These are phyloP conservation scores for Turritis glabra DNA, from an alignment of 345 rosid genomes.

Conservation along the genomic window DNA sequence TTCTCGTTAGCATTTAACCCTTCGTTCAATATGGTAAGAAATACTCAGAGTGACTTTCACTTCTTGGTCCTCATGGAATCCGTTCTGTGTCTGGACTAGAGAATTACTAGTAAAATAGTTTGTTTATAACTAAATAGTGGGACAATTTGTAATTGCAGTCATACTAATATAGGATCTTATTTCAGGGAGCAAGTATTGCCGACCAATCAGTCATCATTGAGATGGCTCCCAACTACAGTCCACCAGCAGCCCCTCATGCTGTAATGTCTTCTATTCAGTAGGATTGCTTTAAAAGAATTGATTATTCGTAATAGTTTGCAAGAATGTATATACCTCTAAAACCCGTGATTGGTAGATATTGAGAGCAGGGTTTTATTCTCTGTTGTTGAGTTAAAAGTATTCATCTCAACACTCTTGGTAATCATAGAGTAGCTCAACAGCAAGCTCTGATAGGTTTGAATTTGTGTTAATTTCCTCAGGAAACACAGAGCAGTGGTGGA, in stretches of 20 bases:
- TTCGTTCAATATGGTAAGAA: neutral
- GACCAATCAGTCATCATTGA: slow-evolving; percentile 70
- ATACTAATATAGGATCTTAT: slow-evolving; percentile 16
- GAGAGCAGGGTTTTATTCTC: neutral
- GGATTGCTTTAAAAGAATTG: neutral
- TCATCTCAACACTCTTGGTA: neutral
- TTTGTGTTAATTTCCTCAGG: slow-evolving; percentile 40
- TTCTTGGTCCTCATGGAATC: neutral
- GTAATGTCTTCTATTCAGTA: slow-evolving; percentile 45
- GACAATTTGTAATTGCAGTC: neutral
- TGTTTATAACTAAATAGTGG: too few relatives aligned
- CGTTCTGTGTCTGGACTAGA: neutral
- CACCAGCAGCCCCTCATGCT: slow-evolving; percentile 45
- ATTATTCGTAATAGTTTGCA: neutral
- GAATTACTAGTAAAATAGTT: neutral
- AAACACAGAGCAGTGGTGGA: slow-evolving; percentile 38
- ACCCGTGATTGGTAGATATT: slow-evolving; percentile 4
- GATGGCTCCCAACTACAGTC: slow-evolving; percentile 68
- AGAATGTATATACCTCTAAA: neutral
- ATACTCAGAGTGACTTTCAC: slow-evolving; percentile 2
- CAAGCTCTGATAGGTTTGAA: neutral
- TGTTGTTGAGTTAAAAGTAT: neutral
- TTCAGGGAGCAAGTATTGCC: slow-evolving; percentile 84
- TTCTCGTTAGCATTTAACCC: slow-evolving; percentile 9
- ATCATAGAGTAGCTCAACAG: neutral